These are phyloP conservation scores for Cryptococcus sp. DNA, from an alignment of 1,284 basidiomycete genomes.

Conservation along the genomic window DNA sequence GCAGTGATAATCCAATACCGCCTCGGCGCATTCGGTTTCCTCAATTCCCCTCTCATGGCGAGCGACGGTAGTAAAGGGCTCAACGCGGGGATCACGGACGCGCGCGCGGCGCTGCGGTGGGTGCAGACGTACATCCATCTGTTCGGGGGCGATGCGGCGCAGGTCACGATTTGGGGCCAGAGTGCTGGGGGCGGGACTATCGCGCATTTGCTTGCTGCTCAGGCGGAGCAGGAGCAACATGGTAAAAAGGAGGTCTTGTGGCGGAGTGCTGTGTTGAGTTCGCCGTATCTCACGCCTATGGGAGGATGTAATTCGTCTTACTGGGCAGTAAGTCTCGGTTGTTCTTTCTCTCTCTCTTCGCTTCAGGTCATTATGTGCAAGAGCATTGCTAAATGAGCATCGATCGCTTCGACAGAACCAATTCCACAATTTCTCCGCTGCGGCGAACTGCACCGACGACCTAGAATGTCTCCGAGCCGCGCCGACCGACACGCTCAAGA, in stretches of 20 bases:
- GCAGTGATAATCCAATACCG: constrained; percentile 8
- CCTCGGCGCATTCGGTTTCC: constrained; percentile 7
- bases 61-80: not conserved
- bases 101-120: constrained; percentile 4
- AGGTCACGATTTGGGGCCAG: constrained; percentile 11
- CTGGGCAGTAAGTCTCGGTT: constrained; percentile 15
- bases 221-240: not conserved
- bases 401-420: constrained; percentile 7
- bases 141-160: constrained; percentile 8
- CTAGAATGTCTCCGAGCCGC: constrained; percentile 18
- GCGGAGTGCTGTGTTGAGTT: constrained; percentile 15
- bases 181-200: not conserved
- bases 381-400: not conserved
- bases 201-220: constrained; percentile 5
- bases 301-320: constrained; percentile 13
- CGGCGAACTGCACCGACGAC: constrained; percentile 17
- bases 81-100: constrained; percentile 10
- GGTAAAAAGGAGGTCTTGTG: constrained; percentile 8
- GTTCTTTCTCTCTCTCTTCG: not conserved
- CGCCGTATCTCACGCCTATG: constrained; percentile 20
- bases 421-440: constrained; percentile 19
- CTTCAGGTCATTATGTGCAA: not conserved
- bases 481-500: constrained; percentile 14
- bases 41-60: not conserved
- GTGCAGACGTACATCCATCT: constrained; percentile 7